These are phyloP conservation scores for Aspergillus sp. DNA, from an alignment of 2,329 filamentous ascomycete species.

Conservation along the genomic window DNA sequence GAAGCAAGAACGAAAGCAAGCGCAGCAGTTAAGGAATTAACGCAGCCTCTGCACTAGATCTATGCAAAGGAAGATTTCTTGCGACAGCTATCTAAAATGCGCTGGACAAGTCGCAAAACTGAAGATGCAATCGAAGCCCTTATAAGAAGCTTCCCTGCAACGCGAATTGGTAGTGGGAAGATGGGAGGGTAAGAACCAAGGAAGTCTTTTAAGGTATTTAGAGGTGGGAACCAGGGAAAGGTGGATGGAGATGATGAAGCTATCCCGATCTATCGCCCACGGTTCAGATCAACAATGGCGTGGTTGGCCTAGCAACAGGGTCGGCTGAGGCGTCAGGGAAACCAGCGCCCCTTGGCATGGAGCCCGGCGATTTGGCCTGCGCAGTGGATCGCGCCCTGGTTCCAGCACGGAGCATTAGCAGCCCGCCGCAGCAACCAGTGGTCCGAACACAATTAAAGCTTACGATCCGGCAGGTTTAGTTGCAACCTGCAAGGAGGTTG, in stretches of 20 bases:
- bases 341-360: conserved; percentile 29
- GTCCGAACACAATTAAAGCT: conserved; percentile 19
- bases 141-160: conserved; percentile 5
- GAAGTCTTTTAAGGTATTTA: conserved; percentile 30
- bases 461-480: conserved; percentile 16
- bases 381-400: conserved; percentile 25
- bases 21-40: conserved; percentile 9
- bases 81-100: conserved; percentile 10
- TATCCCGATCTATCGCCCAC: conserved; percentile 36
- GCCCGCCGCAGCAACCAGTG: conserved; percentile 7
- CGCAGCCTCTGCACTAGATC: conserved; percentile 18
- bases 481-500: conserved; percentile 23
- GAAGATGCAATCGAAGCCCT: conserved; percentile 7
- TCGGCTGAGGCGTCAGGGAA: conserved; percentile 33
- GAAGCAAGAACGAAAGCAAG: conserved; percentile 6
- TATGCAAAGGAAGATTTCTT: conserved; percentile 11
- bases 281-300: conserved; percentile 42
- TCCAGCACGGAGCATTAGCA: conserved; percentile 14
- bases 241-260: conserved; percentile 28
- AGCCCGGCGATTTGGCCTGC: conserved; percentile 14
- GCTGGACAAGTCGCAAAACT: conserved; percentile 7
- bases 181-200: conserved; percentile 22
- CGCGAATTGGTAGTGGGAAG: conserved; percentile 12
- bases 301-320: conserved; percentile 41
- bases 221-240: conserved; percentile 33